phyloP scores from a whole-genome alignment of 2,329 filamentous ascomycete genomes.

The Graphilbum ipis-grandicollis region DNA sequence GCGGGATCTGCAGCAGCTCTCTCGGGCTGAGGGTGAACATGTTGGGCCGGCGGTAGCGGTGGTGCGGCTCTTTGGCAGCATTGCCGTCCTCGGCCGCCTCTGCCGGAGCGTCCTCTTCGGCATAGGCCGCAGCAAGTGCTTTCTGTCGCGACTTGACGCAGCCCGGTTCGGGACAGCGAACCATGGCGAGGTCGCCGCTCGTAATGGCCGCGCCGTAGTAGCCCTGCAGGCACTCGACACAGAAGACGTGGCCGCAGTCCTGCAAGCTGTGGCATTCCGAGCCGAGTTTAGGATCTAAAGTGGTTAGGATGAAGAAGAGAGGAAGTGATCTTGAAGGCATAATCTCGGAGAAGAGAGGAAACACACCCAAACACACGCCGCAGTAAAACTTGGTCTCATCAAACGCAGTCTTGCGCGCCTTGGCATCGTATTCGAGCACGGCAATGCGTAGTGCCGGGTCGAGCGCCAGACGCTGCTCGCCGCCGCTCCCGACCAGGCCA shows the following conservation, averaged over 20 bases:
- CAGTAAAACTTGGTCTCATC: slow-evolving; percentile 76
- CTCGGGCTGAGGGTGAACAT: slow-evolving; percentile 61
- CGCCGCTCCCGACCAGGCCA: slow-evolving; percentile 26
- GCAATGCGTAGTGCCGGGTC: slow-evolving; percentile 45
- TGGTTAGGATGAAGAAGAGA: background rate
- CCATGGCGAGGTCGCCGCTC: slow-evolving; percentile 62
- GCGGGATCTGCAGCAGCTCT: slow-evolving; percentile 63
- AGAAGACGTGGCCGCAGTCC: slow-evolving; percentile 84
- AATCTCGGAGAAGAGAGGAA: too few species aligned
- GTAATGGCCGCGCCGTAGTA: slow-evolving; percentile 81
- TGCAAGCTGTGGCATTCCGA: slow-evolving; percentile 62
- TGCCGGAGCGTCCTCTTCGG: slow-evolving; percentile 8
- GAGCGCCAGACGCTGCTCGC: slow-evolving; percentile 31
- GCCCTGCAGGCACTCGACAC: slow-evolving; percentile 67
- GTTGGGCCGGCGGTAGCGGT: too few species aligned
- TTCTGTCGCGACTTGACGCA: slow-evolving; percentile 48
- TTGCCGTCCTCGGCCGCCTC: slow-evolving; percentile 10
- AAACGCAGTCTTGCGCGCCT: slow-evolving; percentile 57
- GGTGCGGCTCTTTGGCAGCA: too few species aligned
- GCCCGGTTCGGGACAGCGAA: slow-evolving; percentile 64
- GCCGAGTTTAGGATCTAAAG: slow-evolving; percentile 85
- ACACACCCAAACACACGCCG: slow-evolving; percentile 56
- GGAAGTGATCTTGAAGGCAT: too few species aligned
- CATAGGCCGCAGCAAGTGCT: too few species aligned
- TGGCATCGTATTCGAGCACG: slow-evolving; percentile 62